Evolutionary conservation across 177 flowering plant species (phyloP), one percentile per base, ranked within the genome.

Genomic region (Vitis hybrid): DNA sequence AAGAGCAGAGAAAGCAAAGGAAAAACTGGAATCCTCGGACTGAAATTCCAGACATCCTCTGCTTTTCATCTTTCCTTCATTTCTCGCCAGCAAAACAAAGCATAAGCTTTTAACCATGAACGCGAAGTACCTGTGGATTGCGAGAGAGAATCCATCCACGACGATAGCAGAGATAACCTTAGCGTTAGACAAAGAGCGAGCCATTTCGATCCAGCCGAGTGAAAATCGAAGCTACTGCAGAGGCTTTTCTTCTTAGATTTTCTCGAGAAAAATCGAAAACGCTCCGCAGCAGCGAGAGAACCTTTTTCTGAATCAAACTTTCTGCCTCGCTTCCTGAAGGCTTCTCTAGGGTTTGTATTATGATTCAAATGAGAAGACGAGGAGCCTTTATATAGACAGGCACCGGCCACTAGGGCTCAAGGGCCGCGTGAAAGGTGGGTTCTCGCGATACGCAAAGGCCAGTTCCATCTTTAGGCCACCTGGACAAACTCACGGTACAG

Each of bases 161-260:
- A 81, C 73, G 53, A 75, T 50, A 66, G 84, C 57, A 19, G 86
- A 74, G 71, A 86, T 34, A 72, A 81, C 57, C 78, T 80, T 83
- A 65, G 76, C 77, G 79, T 62, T 83, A 3, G 83, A 78, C 76
- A 86, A 66, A 74, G 82, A 80, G 64, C 85, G 86, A 73, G 92
- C 89, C 89, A 88, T 88, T 70, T 39, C 45, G 45, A 39, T 39
- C 45, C 45, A 39, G 45, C 45, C 45, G 45, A 39, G 7, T 39
- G 45, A 39, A 67, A 19, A 10, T 3, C 1, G 16, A 20, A 58
- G 51, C 69, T 60, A 20, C 69, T 49, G 74, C 15, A 60, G 54
- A 66, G 50, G 56, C 50, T 8, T 34, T 50, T 31, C 16, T 50
- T 15, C 2, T 22, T 5, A n/a, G 6, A 62, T 12, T 52, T 51